Base-by-base conservation (phyloP, 1,284 basidiomycete genomes). In the Mycosarcoma mackinlayi region DNA sequence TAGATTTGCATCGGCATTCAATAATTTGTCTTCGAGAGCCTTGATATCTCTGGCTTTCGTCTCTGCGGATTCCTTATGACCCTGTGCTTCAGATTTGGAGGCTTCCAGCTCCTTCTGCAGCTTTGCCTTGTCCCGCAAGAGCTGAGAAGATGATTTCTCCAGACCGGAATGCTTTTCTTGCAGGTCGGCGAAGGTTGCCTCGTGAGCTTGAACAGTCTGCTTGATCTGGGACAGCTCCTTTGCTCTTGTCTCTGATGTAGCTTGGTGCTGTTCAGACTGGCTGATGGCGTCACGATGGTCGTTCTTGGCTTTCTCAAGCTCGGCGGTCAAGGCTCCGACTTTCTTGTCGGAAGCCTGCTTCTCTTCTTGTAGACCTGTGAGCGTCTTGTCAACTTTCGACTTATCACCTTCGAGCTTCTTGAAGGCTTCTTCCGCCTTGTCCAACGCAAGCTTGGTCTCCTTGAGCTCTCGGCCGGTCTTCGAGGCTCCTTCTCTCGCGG, bases 71-170 rank as follows among this genome's bases (percentile, higher is more conserved):
- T 52, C 21, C 28, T 63, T 53, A 25, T 52, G 55, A 11, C 33
- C 39, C 13, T 55, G 33, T 16, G 19, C 47, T 11, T 59, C 54
- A 11, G 52, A 25, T 18, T 44, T 42, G 5, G 42, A 27, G 0
- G 39, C 44, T 28, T 63, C 51, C n/a, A 61, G 47, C 38, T 68
- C 55, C 14, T 63, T 35, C 25, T 59, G 41, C 21, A 63, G 34
- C 30, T 47, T 47, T 1, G 37, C 41, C 25, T 51, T 56, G n/a
- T 42, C 56, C 14, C 48, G 38, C 0, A 28, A 25, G 3, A 60
- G 42, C 39, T 56, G 44, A 18, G n/a, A 23, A 6, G 55, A 37
- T 7, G 55, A 18, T 16, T 54, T 50, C 14, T 46, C 40, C 10
- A 61, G 49, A 31, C 46, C 54, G n/a, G 45, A 18, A n/a, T 53